Evolutionary conservation across 2,329 filamentous ascomycete genomes (phyloP), one percentile per base, ranked within the genome.

Genomic region (Xylariomycetidae sp.): DNA sequence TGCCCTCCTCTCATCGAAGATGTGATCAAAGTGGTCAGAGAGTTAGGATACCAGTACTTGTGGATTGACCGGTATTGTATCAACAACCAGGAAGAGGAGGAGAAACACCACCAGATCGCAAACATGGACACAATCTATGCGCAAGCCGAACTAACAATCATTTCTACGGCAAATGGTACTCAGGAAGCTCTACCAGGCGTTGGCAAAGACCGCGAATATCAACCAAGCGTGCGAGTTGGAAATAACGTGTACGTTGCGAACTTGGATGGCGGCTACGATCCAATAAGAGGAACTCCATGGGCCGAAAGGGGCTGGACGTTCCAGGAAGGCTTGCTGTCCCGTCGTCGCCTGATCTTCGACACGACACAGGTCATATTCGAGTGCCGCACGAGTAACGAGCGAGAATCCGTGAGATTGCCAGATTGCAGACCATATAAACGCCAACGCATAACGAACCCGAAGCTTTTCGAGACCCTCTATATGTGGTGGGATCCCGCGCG

Each of bases 281-380:
- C 31, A 4, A 41, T 47, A 19, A 6, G 4, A 2, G 31, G 38
- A 10, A 44, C 42, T 8, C 34, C 13, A 7, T 46, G 55, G 42
- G 20, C 35, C 12, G 38, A 35, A 6, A 27, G 44, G 13, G 58
- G 47, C 6, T 61, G 57, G 59, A 61, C 57, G 4, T 57, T 50
- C 36, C 56, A 61, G 40, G 59, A 62, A 39, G 50, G 33, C 5
- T 20, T 56, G 2, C 40, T 59, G 3, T 50, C 50, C 10, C 24
- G 35, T 4, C 47, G 55, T 9, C 40, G 50, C 12, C 40, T 60
- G 6, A 44, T 57, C n/a, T 60, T 61, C 35, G 50, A 52, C 1
- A 45, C 54, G 4, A 32, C 53, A 5, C 39, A 52, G 29, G 19
- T 37, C 4, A 46, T 42, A 19, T 42, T 47, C 13, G 37, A 47